These are phyloP conservation scores for Neurospora pannonica DNA, from an alignment of 495 filamentous ascomycete genomes.

Conservation along the genomic window DNA sequence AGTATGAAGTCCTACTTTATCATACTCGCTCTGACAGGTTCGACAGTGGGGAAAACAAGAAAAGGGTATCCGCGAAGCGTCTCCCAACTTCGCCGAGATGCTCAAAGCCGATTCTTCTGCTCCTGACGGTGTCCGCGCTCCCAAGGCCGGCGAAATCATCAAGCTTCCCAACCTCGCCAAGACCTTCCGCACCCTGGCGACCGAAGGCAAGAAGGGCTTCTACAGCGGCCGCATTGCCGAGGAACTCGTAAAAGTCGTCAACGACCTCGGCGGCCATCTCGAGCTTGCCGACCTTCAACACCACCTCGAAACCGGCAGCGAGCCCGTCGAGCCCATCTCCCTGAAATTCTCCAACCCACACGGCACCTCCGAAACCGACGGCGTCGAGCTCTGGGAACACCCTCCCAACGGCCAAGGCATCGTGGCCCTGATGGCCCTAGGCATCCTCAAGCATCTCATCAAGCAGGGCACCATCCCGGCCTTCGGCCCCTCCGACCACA, in stretches of 20 bases:
- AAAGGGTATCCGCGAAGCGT: constrained; percentile 51
- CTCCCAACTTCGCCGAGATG: constrained; percentile 78
- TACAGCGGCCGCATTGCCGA: constrained; percentile 79
- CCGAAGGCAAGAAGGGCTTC: constrained; percentile 81
- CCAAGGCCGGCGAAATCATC: constrained; percentile 78
- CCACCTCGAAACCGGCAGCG: constrained; percentile 64
- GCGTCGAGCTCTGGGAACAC: constrained; percentile 83
- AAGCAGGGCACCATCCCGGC: constrained; percentile 56
- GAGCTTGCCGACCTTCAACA: constrained; percentile 69
- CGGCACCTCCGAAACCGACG: constrained; percentile 15
- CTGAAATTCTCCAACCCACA: constrained; percentile 58
- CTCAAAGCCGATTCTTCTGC: constrained; percentile 62
- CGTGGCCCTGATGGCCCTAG: constrained; percentile 87
- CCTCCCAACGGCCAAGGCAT: constrained; percentile 97
- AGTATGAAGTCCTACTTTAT: neutral
- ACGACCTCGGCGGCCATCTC: constrained; percentile 68
- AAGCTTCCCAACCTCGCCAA: constrained; percentile 71
- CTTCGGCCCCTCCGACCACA: constrained; percentile 63
- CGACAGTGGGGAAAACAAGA: constrained; percentile 60
- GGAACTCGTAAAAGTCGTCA: constrained; percentile 65
- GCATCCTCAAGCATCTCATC: constrained; percentile 80
- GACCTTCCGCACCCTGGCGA: constrained; percentile 72
- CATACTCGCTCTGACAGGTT: neutral
- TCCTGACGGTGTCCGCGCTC: constrained; percentile 55
- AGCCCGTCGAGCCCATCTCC: constrained; percentile 73